Conservation (phyloP, 352 stramenopile species). For the Globisporangium echinulatum region DNA sequence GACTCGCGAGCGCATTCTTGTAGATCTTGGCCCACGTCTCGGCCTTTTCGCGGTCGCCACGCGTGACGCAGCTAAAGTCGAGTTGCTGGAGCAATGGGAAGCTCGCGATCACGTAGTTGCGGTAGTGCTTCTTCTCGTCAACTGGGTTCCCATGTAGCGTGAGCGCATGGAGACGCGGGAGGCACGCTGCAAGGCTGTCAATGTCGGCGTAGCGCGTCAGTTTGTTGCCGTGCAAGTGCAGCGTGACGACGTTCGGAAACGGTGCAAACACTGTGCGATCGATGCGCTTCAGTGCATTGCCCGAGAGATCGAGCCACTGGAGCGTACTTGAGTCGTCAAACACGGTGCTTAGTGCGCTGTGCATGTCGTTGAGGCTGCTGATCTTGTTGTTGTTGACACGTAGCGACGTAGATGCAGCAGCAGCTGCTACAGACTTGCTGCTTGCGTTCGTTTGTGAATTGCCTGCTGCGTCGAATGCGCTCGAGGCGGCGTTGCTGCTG, state of each 20-base stretch:
- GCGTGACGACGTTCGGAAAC: conserved; percentile 47
- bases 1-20: conserved; percentile 30
- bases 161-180: conserved; percentile 55
- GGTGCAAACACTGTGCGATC: conserved; percentile 27
- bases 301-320: conserved; percentile 65
- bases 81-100: conserved; percentile 62
- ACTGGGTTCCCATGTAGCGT: conserved; percentile 80
- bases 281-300: conserved; percentile 38
- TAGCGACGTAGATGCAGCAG: conserved; percentile 25
- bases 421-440: not conserved
- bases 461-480: not conserved
- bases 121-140: conserved; percentile 85
- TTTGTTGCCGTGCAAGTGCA: conserved; percentile 73
- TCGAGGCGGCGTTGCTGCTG: not conserved
- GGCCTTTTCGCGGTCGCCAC: conserved; percentile 53
- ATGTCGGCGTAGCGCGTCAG: conserved; percentile 60
- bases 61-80: conserved; percentile 70
- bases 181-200: conserved; percentile 32
- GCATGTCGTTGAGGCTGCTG: conserved; percentile 38
- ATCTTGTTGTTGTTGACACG: conserved; percentile 70
- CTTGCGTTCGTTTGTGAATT: not conserved
- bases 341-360: conserved; percentile 36
- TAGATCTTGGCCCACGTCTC: conserved; percentile 70
- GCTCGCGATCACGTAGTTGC: conserved; percentile 73
- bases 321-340: conserved; percentile 41